Base-by-base conservation (phyloP, 352 stramenopile species). In the Aphanomyces euteiches region DNA sequence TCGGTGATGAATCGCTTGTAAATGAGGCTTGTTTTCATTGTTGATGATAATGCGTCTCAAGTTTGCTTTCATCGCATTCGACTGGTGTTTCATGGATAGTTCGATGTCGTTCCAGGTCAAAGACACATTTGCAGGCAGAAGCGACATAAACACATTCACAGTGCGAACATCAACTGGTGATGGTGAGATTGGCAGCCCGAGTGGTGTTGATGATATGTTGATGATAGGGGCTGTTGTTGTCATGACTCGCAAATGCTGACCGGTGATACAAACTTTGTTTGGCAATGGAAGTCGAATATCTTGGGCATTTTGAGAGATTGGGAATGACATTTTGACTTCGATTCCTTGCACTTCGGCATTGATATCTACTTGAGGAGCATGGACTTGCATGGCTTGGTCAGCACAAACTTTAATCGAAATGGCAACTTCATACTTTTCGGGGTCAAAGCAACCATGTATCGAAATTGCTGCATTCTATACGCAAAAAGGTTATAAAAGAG, bases 271-370 rank as follows among this genome's bases (percentile, higher is more conserved):
- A 4, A 70, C 47, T 2, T 38, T 21, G 43, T 38, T 34, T 5
- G 74, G 74, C 7, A 78, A 28, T 13, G 74, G 74, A 3, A 72
- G 48, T 3, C 72, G 74, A 17, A 47, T 12, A 37, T 78, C 72
- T 7, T 39, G 39, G 19, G 7, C 21, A 21, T 61, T 34, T 36
- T 60, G 36, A 8, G 74, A 77, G 7, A 77, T n/a, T 58, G 72
- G 74, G 21, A 75, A 60, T 10, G 37, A 47, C 15, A 85, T n/a
- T 41, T 48, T 70, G 19, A 84, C 40, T 57, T 83, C 72, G 37
- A 59, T 3, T 3, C 37, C 19, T 56, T 79, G 68, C 5, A 68
- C 56, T 2, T 66, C 47, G 41, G 53, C 13, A 12, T 13, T 21
- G 3, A 56, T 19, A 34, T 19, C 17, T 40, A 61, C 28, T 28